A percentile compares a stretch with the other conserved stretches of the same genome.
Evolutionary conservation across 495 filamentous ascomycete species (phyloP).

Genomic region (Cryomyces minteri): DNA sequence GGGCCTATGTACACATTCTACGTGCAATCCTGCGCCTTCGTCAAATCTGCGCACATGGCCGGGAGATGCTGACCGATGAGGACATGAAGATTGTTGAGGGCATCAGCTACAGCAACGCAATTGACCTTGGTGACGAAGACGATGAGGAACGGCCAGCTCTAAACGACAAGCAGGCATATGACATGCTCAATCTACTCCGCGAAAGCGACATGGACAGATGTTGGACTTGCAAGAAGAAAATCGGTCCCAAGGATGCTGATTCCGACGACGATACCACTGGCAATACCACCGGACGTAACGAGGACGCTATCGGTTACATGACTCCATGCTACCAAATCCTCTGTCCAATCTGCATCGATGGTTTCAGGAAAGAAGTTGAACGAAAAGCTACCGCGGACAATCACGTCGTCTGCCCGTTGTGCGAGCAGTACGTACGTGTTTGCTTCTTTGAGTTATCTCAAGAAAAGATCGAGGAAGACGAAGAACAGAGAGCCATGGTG

Average conservation of each 20-base stretch:
- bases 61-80: conserved; percentile 65
- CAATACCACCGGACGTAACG: conserved; percentile 34
- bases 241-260: conserved; percentile 22
- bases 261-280: conserved; percentile 27
- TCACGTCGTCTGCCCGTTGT: conserved; percentile 41
- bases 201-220: conserved; percentile 59
- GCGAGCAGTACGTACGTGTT: conserved; percentile 37
- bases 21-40: conserved; percentile 81
- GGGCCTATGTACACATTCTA: conserved; percentile 72
- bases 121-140: conserved; percentile 66
- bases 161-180: conserved; percentile 51
- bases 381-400: conserved; percentile 19
- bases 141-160: conserved; percentile 34
- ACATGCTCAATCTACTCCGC: conserved; percentile 63
- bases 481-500: conserved; percentile 28
- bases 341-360: conserved; percentile 52
- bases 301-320: conserved; percentile 54
- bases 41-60: conserved; percentile 78
- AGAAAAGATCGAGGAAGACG: conserved; percentile 38
- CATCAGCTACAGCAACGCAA: conserved; percentile 59
- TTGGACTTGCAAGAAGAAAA: conserved; percentile 42
- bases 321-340: conserved; percentile 70
- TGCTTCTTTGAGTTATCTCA: conserved; percentile 48
- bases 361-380: conserved; percentile 23
- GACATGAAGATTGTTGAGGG: conserved; percentile 66